A percentile compares a stretch with the other conserved stretches of the same genome.
phyloP scores from a whole-genome alignment of 208 protist genomes.

The Trypanosoma mega region DNA sequence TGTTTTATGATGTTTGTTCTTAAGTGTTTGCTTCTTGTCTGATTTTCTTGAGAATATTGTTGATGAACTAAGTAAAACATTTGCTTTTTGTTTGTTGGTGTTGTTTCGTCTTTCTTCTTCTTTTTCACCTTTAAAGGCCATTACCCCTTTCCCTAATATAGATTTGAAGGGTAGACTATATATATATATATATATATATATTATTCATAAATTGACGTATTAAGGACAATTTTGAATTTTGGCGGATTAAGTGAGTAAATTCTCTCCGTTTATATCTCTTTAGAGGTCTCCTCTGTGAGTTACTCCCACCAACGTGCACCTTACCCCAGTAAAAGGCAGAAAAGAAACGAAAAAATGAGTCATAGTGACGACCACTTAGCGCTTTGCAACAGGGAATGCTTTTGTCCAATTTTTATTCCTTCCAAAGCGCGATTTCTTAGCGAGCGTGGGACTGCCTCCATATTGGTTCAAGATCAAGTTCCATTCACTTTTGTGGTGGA shows the following conservation, averaged over 20 bases:
- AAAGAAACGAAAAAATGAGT: too few species aligned
- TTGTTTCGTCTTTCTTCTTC: conserved; percentile 6
- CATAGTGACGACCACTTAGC: too few species aligned
- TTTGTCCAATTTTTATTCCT: conserved; percentile 81
- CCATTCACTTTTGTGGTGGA: conserved; percentile 84
- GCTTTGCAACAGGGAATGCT: neutral
- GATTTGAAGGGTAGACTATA: neutral
- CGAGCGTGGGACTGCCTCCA: conserved; percentile 56
- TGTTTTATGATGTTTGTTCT: conserved; percentile 11
- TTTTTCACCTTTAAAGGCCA: conserved; percentile 13
- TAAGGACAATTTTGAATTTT: too few species aligned
- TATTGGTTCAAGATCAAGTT: conserved; percentile 65
- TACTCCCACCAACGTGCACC: too few species aligned
- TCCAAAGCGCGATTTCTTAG: conserved; percentile 65
- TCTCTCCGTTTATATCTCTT: too few species aligned
- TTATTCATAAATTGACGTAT: neutral
- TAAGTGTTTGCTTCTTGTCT: conserved; percentile 1
- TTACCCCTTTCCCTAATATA: conserved; percentile 12
- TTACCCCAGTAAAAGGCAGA: too few species aligned
- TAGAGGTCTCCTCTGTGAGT: too few species aligned
- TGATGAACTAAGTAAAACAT: conserved; percentile 1
- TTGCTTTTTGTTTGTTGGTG: conserved; percentile 11
- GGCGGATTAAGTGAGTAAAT: too few species aligned
- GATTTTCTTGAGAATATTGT: neutral
- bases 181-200: conserved; percentile 10